These are phyloP conservation scores for Arxiozyma heterogenica DNA, from an alignment of 1,139 yeast species.

Conservation along the genomic window DNA sequence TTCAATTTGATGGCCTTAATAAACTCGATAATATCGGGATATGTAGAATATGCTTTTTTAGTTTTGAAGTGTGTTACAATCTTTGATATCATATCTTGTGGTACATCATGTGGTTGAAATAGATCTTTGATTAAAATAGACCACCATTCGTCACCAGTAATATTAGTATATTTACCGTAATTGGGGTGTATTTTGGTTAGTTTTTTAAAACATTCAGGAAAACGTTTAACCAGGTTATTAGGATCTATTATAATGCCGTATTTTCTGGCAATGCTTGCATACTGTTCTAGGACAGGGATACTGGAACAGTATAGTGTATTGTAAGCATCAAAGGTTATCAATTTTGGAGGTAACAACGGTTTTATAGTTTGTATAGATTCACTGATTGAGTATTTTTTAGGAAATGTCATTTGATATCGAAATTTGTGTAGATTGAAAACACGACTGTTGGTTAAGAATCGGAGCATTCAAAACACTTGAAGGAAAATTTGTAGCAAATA, in stretches of 20 bases:
- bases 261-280: conserved; percentile 38
- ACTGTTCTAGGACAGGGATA: conserved; percentile 45
- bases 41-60: conserved; percentile 40
- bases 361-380: conserved; percentile 8
- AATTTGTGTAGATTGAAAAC: neutral
- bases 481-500: too few relatives aligned
- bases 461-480: neutral
- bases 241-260: conserved; percentile 39
- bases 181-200: conserved; percentile 41
- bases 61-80: conserved; percentile 40
- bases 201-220: conserved; percentile 28
- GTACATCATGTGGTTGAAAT: conserved; percentile 31
- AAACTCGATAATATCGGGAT: conserved; percentile 46
- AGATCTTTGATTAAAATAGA: conserved; percentile 37
- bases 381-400: conserved; percentile 12
- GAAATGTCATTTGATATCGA: conserved; percentile 11
- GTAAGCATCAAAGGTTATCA: conserved; percentile 59
- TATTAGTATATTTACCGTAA: conserved; percentile 41
- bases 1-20: conserved; percentile 32
- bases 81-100: conserved; percentile 31
- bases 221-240: conserved; percentile 21
- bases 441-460: neutral
- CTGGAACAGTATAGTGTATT: conserved; percentile 54
- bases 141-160: conserved; percentile 52
- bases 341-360: conserved; percentile 33